Evolutionary conservation across 1,139 yeast species (phyloP).

Genomic region (Tardiomyces blankii): DNA sequence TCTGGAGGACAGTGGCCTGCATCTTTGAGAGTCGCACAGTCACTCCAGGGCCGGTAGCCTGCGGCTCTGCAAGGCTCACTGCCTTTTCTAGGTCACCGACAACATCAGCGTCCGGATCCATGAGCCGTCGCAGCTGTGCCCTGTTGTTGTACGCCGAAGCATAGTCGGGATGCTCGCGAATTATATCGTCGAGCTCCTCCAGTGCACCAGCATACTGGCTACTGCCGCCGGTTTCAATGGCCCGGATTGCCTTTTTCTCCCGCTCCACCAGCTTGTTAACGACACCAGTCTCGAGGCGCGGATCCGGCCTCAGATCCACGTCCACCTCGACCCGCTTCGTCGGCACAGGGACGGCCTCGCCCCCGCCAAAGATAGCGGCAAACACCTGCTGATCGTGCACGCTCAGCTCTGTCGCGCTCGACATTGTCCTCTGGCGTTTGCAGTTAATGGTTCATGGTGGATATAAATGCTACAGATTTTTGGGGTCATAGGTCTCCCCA

Average conservation of each 20-base stretch:
- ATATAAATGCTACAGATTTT: background rate
- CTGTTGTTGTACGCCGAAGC: constrained; percentile 26
- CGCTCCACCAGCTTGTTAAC: constrained; percentile 11
- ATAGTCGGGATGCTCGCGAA: constrained; percentile 17
- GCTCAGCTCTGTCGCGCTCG: constrained; percentile 9
- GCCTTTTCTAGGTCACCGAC: constrained; percentile 16
- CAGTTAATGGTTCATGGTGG: background rate
- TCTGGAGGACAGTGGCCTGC: constrained; percentile 22
- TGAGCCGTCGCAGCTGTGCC: constrained; percentile 19
- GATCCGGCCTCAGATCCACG: constrained; percentile 16
- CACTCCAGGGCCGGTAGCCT: background rate
- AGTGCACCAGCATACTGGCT: constrained; percentile 8
- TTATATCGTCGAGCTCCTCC: constrained; percentile 12
- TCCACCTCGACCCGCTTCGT: constrained; percentile 9
- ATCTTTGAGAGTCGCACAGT: constrained; percentile 15
- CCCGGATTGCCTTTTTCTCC: constrained; percentile 17
- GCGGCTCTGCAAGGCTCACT: constrained; percentile 17
- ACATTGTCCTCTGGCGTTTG: constrained; percentile 3
- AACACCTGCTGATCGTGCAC: constrained; percentile 13
- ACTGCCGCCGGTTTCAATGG: constrained; percentile 9
- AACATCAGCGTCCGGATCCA: constrained; percentile 3
- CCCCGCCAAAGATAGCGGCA: constrained; percentile 11
- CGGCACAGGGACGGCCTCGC: constrained; percentile 7
- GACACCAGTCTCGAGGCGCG: constrained; percentile 8
- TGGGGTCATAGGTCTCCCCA: too few species aligned